Evolutionary conservation across 1,284 basidiomycete genomes (phyloP), one percentile per base, ranked within the genome.

Genomic region (Clitocybe nebularis): DNA sequence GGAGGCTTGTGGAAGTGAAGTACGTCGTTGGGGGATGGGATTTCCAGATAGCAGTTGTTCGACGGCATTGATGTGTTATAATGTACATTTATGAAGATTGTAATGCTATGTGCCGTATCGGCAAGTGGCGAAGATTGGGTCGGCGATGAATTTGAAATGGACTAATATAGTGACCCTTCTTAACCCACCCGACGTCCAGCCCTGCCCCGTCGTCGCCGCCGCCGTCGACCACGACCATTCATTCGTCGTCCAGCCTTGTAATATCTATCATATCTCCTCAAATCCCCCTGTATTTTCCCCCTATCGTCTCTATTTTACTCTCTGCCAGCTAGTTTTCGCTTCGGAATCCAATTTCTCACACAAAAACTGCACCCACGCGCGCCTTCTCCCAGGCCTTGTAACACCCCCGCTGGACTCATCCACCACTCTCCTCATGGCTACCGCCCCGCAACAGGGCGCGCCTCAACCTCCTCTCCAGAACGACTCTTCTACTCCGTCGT

Each of bases 11-110:
- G 28, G 87, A 93, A 63, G 64, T 90, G 53, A 88, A 87, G 64
- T 85, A 84, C 55, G 66, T 88, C 44, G 67, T 79, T 9, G 83
- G 84, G 10, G 84, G 86, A 40, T 89, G 85, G 84, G 87, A 89
- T 58, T 78, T 89, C 46, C 82, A 89, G 66, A 70, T 89, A 41
- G 87, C 85, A 6, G 77, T 82, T n/a, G 83, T 89, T 23, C 71
- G 85, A 45, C 68, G 85, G 54, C 86, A 81, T 60, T 87, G 50
- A 59, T 36, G 36, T 24, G 11, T 8, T 14, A 32, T 16, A 32
- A 14, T 32, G 13, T 13, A 32, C 9, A 32, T n/a, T n/a, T n/a
- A n/a, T n/a, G n/a, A n/a, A n/a, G n/a, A n/a, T n/a, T n/a, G n/a
- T n/a, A n/a, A n/a, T n/a, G n/a, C n/a, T n/a, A n/a, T n/a, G n/a